Base-by-base conservation (phyloP, 371 early-diverging fungal species). In the Apophysomyces variabilis region DNA sequence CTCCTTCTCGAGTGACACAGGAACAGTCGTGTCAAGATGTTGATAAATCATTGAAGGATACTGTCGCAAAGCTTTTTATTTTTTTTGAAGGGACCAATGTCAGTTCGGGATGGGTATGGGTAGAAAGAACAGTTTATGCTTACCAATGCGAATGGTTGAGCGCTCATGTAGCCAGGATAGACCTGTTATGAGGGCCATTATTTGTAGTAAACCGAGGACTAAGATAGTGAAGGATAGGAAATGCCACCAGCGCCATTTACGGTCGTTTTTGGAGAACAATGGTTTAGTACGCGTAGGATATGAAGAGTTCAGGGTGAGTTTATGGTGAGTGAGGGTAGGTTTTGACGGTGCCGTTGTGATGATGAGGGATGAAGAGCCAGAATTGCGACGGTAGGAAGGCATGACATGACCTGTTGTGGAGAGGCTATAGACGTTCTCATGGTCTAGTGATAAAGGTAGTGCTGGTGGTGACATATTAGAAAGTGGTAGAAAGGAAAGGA, bases 161-260 rank as follows among this genome's bases (percentile, higher is more conserved):
- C 75, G 76, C 43, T 68, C 71, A 41, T 82, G 74, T 36, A 85
- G 75, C 32, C 73, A 50, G 16, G 60, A 71, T 56, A 78, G 83
- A 37, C 83, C 80, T 26, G 75, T 64, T 38, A 75, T 35, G 8
- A 85, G 67, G 11, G 78, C 66, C 8, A 75, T 45, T 1, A 77
- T 57, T 61, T 87, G 76, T 13, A 76, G 47, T 14, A 82, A 39
- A 0, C 76, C 80, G 58, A 85, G 71, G 5, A 77, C n/a, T 7
- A 79, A 16, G 8, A 84, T 68, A n/a, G 79, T 60, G 3, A 77
- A 58, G 7, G 71, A 69, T 9, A 79, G 62, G 38, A 75, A 68
- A 58, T 83, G 74, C 86, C 85, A 87, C 88, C 88, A 87, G 35
- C 75, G 80, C 84, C 85, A 86, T 63, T 68, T 68, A 58, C 67